phyloP scores from a whole-genome alignment of 2,329 filamentous ascomycete genomes.

The Graphilbum ipis-grandicollis region DNA sequence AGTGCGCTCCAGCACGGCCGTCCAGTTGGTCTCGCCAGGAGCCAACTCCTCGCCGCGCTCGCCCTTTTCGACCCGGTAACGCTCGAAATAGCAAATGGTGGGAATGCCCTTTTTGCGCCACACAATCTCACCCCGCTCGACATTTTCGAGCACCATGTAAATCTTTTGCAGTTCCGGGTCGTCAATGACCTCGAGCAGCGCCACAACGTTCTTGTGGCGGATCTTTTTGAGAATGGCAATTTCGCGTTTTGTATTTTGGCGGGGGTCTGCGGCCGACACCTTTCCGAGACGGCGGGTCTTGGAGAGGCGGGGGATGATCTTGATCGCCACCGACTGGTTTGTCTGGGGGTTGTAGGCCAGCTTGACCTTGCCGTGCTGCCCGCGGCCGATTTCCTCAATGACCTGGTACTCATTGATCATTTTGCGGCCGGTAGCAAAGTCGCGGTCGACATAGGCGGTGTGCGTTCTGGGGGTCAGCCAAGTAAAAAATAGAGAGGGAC shows the following conservation, averaged over 20 bases:
- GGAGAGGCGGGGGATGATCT: slow-evolving; percentile 92
- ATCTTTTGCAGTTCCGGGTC: slow-evolving; percentile 94
- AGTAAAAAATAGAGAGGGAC: too few species aligned
- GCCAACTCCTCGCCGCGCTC: slow-evolving; percentile 40
- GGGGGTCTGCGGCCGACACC: slow-evolving; percentile 45
- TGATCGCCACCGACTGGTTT: slow-evolving; percentile 77
- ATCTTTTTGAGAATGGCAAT: slow-evolving; percentile 98
- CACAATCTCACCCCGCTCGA: slow-evolving; percentile 81
- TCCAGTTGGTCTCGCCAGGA: slow-evolving; percentile 42
- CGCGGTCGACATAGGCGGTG: slow-evolving; percentile 78
- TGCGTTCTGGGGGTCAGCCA: slow-evolving; percentile 44
- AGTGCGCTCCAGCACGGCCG: slow-evolving; percentile 40
- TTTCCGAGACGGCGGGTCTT: slow-evolving; percentile 85
- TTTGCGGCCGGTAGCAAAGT: slow-evolving; percentile 79
- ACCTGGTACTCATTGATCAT: slow-evolving; percentile 97
- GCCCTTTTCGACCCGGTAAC: slow-evolving; percentile 60
- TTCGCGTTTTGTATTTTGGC: slow-evolving; percentile 81
- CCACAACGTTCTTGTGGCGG: slow-evolving; percentile 90
- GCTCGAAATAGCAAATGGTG: slow-evolving; percentile 70
- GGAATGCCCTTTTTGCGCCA: slow-evolving; percentile 83
- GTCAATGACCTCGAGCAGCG: slow-evolving; percentile 89
- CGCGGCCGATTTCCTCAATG: slow-evolving; percentile 86
- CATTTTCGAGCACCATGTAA: slow-evolving; percentile 92
- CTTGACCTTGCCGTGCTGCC: slow-evolving; percentile 96
- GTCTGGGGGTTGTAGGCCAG: slow-evolving; percentile 67